Evolutionary conservation across 2,329 filamentous ascomycete genomes (phyloP), one percentile per base, ranked within the genome.

Genomic region (Colletotrichum sp.): DNA sequence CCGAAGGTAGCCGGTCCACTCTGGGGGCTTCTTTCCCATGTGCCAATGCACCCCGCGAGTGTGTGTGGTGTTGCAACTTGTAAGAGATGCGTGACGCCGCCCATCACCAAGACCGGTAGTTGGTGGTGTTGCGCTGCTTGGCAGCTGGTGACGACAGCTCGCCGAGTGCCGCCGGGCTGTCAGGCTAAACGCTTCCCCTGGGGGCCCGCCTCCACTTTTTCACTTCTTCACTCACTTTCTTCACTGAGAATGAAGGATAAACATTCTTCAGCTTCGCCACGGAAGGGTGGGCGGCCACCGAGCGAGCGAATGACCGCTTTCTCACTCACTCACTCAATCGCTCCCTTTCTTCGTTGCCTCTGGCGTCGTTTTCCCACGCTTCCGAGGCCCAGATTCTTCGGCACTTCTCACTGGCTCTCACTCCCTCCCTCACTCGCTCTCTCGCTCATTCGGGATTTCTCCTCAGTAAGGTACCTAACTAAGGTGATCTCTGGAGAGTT

Each of bases 401-500:
- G 70, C 74, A 73, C 44, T 74, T 75, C 28, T 52, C 55, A 70
- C 68, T 60, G 24, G 36, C n/a, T 48, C 68, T 52, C 34, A 52
- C n/a, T 22, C n/a, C 12, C 44, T 13, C 6, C 12, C 44, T 22
- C 44, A 22, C 44, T 22, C 44, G 13, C 44, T 22, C n/a, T 52
- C 44, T 52, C 44, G 4, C 44, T 52, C 44, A 24, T 24, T 52
- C 44, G 44, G 44, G 44, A 6, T 13, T 22, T 52, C 44, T 52
- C 44, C 44, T 52, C 39, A 44, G 36, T 8, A 36, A 36, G 34
- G 34, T 16, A 44, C 16, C 26, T 28, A 4, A 26, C 7, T n/a
- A n/a, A n/a, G n/a, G n/a, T n/a, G n/a, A n/a, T 52, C 15, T 67
- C 26, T 48, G 74, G 74, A 76, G 74, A 76, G 74, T 76, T 44